Evolutionary conservation across 345 rosid genomes (phyloP).

Genomic region (Capsella bursapastoris): DNA sequence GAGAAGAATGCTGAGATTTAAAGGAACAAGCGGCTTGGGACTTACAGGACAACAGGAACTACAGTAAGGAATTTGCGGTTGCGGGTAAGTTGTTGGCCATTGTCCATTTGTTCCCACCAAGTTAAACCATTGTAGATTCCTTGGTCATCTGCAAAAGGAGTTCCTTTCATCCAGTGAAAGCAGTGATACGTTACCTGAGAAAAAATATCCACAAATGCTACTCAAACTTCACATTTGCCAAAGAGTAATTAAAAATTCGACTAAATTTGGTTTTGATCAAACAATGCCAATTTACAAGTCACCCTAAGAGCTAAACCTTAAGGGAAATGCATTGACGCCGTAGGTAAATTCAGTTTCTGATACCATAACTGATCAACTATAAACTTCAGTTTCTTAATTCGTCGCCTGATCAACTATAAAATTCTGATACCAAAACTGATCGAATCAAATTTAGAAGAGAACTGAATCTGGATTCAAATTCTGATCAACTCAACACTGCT

Average conservation of each 20-base stretch:
- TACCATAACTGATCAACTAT: conserved; percentile 20
- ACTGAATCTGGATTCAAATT: background rate
- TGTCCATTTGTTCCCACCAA: conserved; percentile 99
- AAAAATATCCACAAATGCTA: conserved; percentile 22
- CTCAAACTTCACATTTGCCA: conserved; percentile 7
- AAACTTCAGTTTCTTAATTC: too few relatives aligned
- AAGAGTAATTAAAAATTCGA: background rate
- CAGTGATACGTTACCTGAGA: conserved; percentile 86
- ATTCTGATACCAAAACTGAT: background rate
- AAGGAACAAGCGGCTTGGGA: background rate
- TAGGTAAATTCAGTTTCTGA: background rate
- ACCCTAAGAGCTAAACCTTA: conserved; percentile 8
- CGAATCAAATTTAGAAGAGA: conserved; percentile 2
- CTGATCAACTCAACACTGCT: conserved; percentile 2
- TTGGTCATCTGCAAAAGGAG: conserved; percentile 96
- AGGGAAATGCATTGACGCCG: background rate
- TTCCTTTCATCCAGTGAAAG: conserved; percentile 99
- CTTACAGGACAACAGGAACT: conserved; percentile 96
- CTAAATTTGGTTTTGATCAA: background rate
- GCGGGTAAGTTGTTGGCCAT: conserved; percentile 92
- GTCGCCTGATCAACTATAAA: background rate
- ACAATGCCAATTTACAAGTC: background rate
- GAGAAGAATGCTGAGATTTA: background rate
- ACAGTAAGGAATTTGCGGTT: conserved; percentile 90
- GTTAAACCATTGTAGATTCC: conserved; percentile 95